phyloP scores from a whole-genome alignment of 257 asterid species.

The Scutellaria barbata region DNA sequence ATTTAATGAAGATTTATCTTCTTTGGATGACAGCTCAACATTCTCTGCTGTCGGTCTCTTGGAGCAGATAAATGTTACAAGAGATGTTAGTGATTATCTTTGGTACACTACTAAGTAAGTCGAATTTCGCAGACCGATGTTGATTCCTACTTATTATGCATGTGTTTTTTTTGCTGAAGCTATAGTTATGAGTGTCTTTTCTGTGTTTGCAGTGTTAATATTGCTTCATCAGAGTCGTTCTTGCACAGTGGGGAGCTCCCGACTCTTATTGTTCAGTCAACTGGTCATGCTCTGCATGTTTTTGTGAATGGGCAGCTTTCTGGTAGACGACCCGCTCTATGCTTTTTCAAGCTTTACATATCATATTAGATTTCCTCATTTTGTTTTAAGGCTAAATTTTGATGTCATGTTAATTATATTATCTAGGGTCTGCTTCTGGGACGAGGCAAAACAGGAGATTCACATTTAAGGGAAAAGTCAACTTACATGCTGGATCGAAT shows the following conservation, averaged over 20 bases:
- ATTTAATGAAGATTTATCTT: slow-evolving; percentile 75
- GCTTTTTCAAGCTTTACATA: not conserved
- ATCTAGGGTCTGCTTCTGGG: slow-evolving; percentile 87
- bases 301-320: slow-evolving; percentile 79
- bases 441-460: slow-evolving; percentile 74
- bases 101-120: slow-evolving; percentile 85
- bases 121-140: not conserved
- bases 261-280: slow-evolving; percentile 72
- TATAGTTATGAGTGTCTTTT: not conserved
- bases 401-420: slow-evolving; percentile 4
- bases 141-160: not conserved
- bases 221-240: slow-evolving; percentile 80
- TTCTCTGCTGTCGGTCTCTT: slow-evolving; percentile 74
- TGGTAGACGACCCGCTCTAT: slow-evolving; percentile 46
- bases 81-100: slow-evolving; percentile 84
- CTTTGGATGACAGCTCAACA: slow-evolving; percentile 68
- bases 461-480: slow-evolving; percentile 58
- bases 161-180: not conserved
- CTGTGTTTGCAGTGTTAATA: slow-evolving; percentile 60
- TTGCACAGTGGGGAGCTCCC: slow-evolving; percentile 77
- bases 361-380: not conserved
- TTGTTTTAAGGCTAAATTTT: slow-evolving; percentile 15
- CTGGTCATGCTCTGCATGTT: slow-evolving; percentile 83
- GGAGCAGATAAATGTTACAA: slow-evolving; percentile 94
- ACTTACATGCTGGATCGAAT: slow-evolving; percentile 72